Conservation (phyloP, 2,329 filamentous ascomycete species). For the Fusarium torulosum region DNA sequence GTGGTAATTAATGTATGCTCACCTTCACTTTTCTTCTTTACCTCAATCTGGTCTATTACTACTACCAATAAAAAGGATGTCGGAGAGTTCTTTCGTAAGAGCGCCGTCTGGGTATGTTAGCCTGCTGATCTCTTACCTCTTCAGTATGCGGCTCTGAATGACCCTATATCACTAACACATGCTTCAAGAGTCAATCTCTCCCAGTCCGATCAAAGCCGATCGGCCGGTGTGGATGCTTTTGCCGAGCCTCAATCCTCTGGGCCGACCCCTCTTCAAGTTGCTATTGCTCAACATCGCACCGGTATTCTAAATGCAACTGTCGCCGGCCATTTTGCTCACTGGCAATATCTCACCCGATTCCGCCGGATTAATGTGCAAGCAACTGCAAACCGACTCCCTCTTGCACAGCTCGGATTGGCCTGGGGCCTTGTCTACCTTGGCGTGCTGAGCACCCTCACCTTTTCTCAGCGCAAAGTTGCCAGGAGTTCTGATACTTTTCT, state of each 20-base stretch:
- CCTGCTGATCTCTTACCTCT: slow-evolving; percentile 13
- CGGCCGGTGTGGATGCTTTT: slow-evolving; percentile 42
- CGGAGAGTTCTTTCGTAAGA: slow-evolving; percentile 22
- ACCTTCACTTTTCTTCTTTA: slow-evolving; percentile 1
- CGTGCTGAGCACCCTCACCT: slow-evolving; percentile 42
- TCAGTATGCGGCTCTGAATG: slow-evolving; percentile 11
- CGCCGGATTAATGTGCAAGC: slow-evolving; percentile 39
- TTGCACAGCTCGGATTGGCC: slow-evolving; percentile 42
- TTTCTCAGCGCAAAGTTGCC: slow-evolving; percentile 41
- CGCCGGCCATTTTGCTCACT: slow-evolving; percentile 45
- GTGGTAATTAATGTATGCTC: not conserved
- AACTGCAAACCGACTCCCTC: slow-evolving; percentile 33
- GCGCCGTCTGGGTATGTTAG: slow-evolving; percentile 32
- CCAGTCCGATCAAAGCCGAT: slow-evolving; percentile 45
- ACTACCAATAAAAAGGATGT: slow-evolving; percentile 17
- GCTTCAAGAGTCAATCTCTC: slow-evolving; percentile 37
- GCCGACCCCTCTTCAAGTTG: slow-evolving; percentile 47
- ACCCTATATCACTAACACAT: slow-evolving; percentile 32
- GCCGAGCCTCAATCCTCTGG: slow-evolving; percentile 46
- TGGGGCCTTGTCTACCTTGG: slow-evolving; percentile 45
- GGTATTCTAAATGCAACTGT: slow-evolving; percentile 44
- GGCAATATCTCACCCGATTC: slow-evolving; percentile 43
- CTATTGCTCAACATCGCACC: slow-evolving; percentile 42
- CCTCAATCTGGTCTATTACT: not conserved
- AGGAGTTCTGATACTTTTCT: slow-evolving; percentile 26